Evolutionary conservation across 2,329 filamentous ascomycete genomes (phyloP).

Genomic region (Chrysoporthe cubensis): DNA sequence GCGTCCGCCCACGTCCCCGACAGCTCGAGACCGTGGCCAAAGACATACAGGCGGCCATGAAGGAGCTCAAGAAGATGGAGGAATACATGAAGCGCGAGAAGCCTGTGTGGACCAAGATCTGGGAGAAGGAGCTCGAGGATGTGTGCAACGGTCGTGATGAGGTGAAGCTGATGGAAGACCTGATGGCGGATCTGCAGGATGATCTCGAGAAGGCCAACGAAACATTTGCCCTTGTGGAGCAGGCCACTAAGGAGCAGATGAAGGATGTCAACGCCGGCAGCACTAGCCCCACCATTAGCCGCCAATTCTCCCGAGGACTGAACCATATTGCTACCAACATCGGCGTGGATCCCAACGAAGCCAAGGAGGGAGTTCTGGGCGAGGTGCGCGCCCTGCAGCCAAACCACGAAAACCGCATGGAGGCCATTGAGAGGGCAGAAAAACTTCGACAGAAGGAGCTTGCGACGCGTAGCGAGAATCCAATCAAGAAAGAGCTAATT

Average conservation of each 20-base stretch:
- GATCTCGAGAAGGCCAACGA: slow-evolving; percentile 93
- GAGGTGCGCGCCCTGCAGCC: slow-evolving; percentile 93
- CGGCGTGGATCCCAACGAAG: slow-evolving; percentile 70
- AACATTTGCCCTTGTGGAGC: slow-evolving; percentile 93
- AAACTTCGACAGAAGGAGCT: slow-evolving; percentile 89
- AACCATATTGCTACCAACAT: slow-evolving; percentile 53
- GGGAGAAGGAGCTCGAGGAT: slow-evolving; percentile 95
- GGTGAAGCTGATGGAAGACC: slow-evolving; percentile 93
- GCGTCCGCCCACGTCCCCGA: slow-evolving; percentile 86
- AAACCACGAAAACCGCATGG: slow-evolving; percentile 89
- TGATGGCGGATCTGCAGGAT: slow-evolving; percentile 88
- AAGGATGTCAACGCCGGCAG: slow-evolving; percentile 66
- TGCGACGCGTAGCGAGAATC: slow-evolving; percentile 72
- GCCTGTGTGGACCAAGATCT: slow-evolving; percentile 98
- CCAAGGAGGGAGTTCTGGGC: slow-evolving; percentile 88
- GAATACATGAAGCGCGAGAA: slow-evolving; percentile 91
- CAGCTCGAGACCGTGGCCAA: slow-evolving; percentile 89
- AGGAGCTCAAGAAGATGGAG: slow-evolving; percentile 92
- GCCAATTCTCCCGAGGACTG: slow-evolving; percentile 60
- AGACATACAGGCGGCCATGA: slow-evolving; percentile 79
- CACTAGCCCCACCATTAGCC: slow-evolving; percentile 47
- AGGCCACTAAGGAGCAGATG: slow-evolving; percentile 97
- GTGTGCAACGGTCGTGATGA: slow-evolving; percentile 96
- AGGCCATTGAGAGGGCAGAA: slow-evolving; percentile 97
- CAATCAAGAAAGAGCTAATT: slow-evolving; percentile 82